Evolutionary conservation across 805 yeast species (phyloP).

Genomic region (Teunomyces cretensis): DNA sequence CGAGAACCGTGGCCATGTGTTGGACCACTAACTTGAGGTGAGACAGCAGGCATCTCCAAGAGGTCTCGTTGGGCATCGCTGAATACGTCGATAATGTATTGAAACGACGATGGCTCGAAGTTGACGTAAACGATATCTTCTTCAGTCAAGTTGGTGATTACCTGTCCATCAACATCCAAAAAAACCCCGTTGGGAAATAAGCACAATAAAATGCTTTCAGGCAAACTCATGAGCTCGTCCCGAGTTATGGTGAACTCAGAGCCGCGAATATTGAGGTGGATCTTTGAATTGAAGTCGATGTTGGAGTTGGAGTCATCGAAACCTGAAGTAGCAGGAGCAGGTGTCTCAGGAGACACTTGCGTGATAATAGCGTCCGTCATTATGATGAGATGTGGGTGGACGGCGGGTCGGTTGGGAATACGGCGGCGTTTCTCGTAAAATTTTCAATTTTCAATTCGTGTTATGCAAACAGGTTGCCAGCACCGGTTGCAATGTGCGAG

Average conservation of each 20-base stretch:
- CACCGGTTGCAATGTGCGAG: conserved; percentile 2
- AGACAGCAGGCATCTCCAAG: conserved; percentile 21
- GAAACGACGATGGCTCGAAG: conserved; percentile 83
- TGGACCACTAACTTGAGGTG: conserved; percentile 33
- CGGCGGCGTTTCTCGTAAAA: neutral
- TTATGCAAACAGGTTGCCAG: conserved; percentile 4
- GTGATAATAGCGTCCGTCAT: conserved; percentile 61
- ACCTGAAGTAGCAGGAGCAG: conserved; percentile 21
- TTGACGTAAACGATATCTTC: conserved; percentile 79
- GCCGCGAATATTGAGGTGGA: conserved; percentile 79
- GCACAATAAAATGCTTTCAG: conserved; percentile 85
- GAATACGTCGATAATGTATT: conserved; percentile 75
- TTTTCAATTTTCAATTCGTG: neutral
- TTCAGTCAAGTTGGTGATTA: conserved; percentile 75
- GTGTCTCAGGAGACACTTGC: conserved; percentile 58
- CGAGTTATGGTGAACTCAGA: conserved; percentile 71
- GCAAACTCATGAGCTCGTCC: conserved; percentile 86
- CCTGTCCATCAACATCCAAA: conserved; percentile 71
- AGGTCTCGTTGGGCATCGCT: conserved; percentile 66
- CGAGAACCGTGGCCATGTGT: conserved; percentile 20
- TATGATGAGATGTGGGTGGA: neutral
- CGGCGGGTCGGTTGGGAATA: neutral
- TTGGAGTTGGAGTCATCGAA: conserved; percentile 26
- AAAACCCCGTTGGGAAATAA: conserved; percentile 90
- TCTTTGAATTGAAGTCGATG: conserved; percentile 62